A percentile compares a stretch with the other conserved stretches of the same genome.
These are phyloP conservation scores for Saccharomyces hybrid DNA, from an alignment of 1,139 yeast genomes.

Conservation along the genomic window DNA sequence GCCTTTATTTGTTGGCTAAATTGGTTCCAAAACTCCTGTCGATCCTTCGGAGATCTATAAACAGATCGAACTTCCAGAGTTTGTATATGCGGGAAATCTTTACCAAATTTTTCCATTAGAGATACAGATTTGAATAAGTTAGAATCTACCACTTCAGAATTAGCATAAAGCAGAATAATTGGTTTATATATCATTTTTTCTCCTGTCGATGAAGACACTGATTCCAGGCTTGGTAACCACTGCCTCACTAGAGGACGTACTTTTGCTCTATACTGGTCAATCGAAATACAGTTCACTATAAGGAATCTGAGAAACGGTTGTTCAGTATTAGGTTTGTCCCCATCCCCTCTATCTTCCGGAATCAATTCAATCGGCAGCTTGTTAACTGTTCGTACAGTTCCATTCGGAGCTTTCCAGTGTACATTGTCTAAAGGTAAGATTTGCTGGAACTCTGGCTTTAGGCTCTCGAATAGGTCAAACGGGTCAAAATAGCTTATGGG, in stretches of 20 bases:
- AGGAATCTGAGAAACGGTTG: slow-evolving; percentile 59
- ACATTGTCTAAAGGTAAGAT: slow-evolving; percentile 64
- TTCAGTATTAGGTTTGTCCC: slow-evolving; percentile 9
- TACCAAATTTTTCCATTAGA: slow-evolving; percentile 28
- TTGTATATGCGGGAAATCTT: slow-evolving; percentile 28
- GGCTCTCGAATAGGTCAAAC: slow-evolving; percentile 52
- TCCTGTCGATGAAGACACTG: neutral
- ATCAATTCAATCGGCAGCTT: slow-evolving; percentile 49
- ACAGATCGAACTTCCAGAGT: slow-evolving; percentile 29
- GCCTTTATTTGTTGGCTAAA: slow-evolving; percentile 20
- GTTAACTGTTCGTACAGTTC: slow-evolving; percentile 60
- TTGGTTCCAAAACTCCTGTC: slow-evolving; percentile 27
- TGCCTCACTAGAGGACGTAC: slow-evolving; percentile 75
- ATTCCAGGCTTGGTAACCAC: slow-evolving; percentile 52
- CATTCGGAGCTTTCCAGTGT: slow-evolving; percentile 63
- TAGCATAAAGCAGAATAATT: slow-evolving; percentile 25
- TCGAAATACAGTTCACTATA: slow-evolving; percentile 56
- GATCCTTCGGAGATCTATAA: slow-evolving; percentile 29
- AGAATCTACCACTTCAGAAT: slow-evolving; percentile 27
- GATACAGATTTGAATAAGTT: slow-evolving; percentile 28
- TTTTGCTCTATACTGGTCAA: slow-evolving; percentile 70
- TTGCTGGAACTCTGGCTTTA: slow-evolving; percentile 45
- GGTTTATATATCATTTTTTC: slow-evolving; percentile 10
- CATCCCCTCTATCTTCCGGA: slow-evolving; percentile 42
- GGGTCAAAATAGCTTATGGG: slow-evolving; percentile 80